Base-by-base conservation (phyloP, 1,139 yeast species). In the Debaryomyces nepalensis region DNA sequence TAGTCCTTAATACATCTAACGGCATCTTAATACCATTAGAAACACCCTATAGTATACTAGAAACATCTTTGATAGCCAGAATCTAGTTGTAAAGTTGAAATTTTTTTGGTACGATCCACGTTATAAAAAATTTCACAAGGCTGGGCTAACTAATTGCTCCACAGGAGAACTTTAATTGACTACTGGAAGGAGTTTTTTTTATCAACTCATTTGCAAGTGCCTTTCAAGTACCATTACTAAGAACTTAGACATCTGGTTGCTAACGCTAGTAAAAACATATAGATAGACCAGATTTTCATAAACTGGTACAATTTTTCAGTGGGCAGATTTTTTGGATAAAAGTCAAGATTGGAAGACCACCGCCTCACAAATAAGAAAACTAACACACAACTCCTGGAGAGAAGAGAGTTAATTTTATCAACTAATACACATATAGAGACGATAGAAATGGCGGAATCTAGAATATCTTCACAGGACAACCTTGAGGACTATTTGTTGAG, bases 401-500 rank as follows among this genome's bases (percentile, higher is more conserved):
- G n/a, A n/a, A n/a, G n/a, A n/a, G n/a, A n/a, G n/a, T n/a, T n/a
- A n/a, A n/a, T n/a, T n/a, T n/a, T n/a, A n/a, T n/a, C n/a, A n/a
- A n/a, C n/a, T n/a, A n/a, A n/a, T n/a, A n/a, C 31, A 27, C 18
- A 29, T 16, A 20, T 14, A 19, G 23, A 11, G 10, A 33, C 27
- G 11, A 33, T 33, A 24, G 6, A 16, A n/a, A 29, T 29, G 32
- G n/a, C 20, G 10, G 32, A 18, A 9, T 12, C 32, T 5, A 21
- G n/a, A n/a, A 16, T 29, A 14, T 29, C 32, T 12, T 24, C n/a
- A 20, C 29, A 33, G 30, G 37, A 34, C 6, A 34, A 34, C 11
- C 41, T 45, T 20, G 59, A 57, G 41, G 56, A 54, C 18, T 48
- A 54, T 43, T 54, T 54, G 38, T 41, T 54, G 21, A 54, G 52